Evolutionary conservation across 108 stramenopile species (phyloP).

Genomic region (Nannochloropsis oceanica): DNA sequence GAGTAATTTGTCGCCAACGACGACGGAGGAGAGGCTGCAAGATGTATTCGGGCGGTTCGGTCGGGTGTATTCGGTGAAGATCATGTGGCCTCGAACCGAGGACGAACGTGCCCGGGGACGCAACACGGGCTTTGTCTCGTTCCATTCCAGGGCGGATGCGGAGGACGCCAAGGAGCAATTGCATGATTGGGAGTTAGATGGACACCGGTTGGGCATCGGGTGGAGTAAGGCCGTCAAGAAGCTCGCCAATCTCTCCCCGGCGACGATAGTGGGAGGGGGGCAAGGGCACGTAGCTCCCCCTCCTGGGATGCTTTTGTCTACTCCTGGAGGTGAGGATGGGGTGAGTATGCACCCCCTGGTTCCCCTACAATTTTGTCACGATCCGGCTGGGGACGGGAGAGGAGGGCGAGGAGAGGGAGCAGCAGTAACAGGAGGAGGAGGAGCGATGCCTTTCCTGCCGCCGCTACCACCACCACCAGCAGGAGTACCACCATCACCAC

Average conservation of each 20-base stretch:
- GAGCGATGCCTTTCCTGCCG: not conserved
- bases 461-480: not conserved
- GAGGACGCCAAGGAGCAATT: constrained; percentile 68
- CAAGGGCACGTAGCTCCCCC: too few species aligned
- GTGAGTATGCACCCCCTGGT: too few species aligned
- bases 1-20: constrained; percentile 60
- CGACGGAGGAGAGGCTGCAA: constrained; percentile 65
- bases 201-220: constrained; percentile 25
- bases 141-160: constrained; percentile 58
- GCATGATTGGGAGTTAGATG: constrained; percentile 34
- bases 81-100: constrained; percentile 80
- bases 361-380: too few species aligned
- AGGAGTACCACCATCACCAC: not conserved
- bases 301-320: too few species aligned
- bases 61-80: constrained; percentile 71
- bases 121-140: constrained; percentile 77
- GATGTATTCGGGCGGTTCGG: constrained; percentile 68
- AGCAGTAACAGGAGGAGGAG: not conserved
- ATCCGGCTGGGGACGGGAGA: not conserved
- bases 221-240: constrained; percentile 36
- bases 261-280: not conserved
- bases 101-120: constrained; percentile 62
- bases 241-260: constrained; percentile 5
- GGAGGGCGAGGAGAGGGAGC: not conserved
- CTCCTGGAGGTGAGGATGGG: too few species aligned